phyloP scores from a whole-genome alignment of 495 filamentous ascomycete genomes.

The Trichocladium uniseriatum region DNA sequence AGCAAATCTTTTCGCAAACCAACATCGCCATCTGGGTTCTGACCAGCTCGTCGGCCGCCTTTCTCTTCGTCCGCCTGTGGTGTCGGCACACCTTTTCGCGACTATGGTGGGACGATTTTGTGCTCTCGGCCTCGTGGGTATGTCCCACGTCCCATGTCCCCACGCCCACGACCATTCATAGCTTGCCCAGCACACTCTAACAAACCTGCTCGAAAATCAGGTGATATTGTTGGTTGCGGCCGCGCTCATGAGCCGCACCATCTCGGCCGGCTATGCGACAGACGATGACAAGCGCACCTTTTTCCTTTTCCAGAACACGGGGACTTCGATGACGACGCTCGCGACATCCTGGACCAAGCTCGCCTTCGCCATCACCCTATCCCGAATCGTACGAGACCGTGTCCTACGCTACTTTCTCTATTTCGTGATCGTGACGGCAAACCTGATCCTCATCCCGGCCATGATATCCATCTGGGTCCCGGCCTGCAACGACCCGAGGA shows the following conservation, averaged over 20 bases:
- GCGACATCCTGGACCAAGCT: conserved; percentile 17
- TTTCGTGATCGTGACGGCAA: conserved; percentile 12
- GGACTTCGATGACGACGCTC: conserved; percentile 8
- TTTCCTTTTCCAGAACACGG: conserved; percentile 15
- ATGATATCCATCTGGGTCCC: conserved; percentile 16
- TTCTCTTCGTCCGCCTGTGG: conserved; percentile 12
- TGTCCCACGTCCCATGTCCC: background rate
- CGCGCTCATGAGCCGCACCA: conserved; percentile 9
- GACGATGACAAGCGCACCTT: conserved; percentile 4
- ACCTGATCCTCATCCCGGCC: conserved; percentile 14
- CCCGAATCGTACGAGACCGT: conserved; percentile 7
- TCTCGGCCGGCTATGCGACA: conserved; percentile 6
- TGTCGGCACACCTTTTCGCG: conserved; percentile 10
- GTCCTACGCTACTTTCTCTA: conserved; percentile 8
- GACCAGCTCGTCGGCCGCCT: conserved; percentile 8
- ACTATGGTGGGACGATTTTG: conserved; percentile 13
- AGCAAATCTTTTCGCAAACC: conserved; percentile 9
- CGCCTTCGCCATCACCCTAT: conserved; percentile 16
- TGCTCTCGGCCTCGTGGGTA: conserved; percentile 14
- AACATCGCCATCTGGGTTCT: conserved; percentile 17
- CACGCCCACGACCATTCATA: too few relatives aligned
- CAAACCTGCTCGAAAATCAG: background rate
- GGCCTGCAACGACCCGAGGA: conserved; percentile 13
- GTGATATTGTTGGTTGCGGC: conserved; percentile 9
- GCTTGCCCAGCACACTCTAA: too few relatives aligned